Evolutionary conservation across 225 moss, liverwort and hornwort genomes (phyloP), one percentile per base, ranked within the genome.

Genomic region (Takakia lepidozioides): DNA sequence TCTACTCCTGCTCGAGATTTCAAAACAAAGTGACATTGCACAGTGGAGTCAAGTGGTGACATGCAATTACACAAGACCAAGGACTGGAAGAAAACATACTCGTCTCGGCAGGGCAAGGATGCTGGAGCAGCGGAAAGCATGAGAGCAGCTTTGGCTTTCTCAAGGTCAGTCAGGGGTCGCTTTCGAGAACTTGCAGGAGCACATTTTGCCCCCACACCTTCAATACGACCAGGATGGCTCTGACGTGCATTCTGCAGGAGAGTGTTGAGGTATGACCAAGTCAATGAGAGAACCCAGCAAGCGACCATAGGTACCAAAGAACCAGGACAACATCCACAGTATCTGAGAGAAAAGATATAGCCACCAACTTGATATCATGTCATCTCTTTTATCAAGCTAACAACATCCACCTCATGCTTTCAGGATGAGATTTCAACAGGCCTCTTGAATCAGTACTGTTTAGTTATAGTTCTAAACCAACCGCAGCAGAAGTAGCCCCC

Each of bases 51-150:
- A n/a, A n/a, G n/a, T n/a, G n/a, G n/a, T n/a, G n/a, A n/a, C n/a
- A n/a, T n/a, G n/a, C n/a, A n/a, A n/a, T n/a, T n/a, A 10, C 14
- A 16, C 19, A 32, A 4, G 7, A 64, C 21, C 43, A 3, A 21
- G 3, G 19, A 36, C 18, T 54, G 15, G 50, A 24, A 29, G 29
- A 13, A 27, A n/a, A 26, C 51, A 13, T 69, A 91, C 95, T 35
- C 73, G 61, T 98, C 98, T 51, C 98, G 73, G 69, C 98, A 98
- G 9, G 98, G 87, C 51, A 98, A 64, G 38, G 71, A 80, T 29
- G 91, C 45, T 43, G 91, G 98, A 55, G 78, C 64, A n/a, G 89
- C 81, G 51, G 87, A 87, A 25, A 87, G 63, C 5, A 78, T 74
- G 13, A 98, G 91, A 9, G 87, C 98, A 59, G 63, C 73, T 64